phyloP scores from a whole-genome alignment of 768 basidiomycete genomes.

The Naganishia vishniacii region DNA sequence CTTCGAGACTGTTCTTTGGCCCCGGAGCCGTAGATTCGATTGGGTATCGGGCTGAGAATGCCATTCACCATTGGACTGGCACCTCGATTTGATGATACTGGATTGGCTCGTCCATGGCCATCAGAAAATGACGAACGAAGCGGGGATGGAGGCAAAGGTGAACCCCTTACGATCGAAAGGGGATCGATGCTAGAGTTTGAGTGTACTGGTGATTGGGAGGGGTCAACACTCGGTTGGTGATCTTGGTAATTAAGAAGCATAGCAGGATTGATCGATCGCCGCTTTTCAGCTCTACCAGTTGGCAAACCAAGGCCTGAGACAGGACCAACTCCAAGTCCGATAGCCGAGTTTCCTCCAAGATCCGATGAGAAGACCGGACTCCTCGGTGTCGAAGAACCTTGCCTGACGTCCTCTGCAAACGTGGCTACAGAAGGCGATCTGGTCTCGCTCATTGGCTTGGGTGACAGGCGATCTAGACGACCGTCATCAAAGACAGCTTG shows the following conservation, averaged over 20 bases:
- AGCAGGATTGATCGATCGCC: constrained; percentile 59
- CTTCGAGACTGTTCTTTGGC: not conserved
- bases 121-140: constrained; percentile 53
- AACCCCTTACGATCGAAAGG: constrained; percentile 32
- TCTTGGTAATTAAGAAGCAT: constrained; percentile 50
- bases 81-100: not conserved
- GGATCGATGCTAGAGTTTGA: constrained; percentile 30
- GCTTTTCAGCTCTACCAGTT: constrained; percentile 52
- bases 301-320: constrained; percentile 39
- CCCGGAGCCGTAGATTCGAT: constrained; percentile 3
- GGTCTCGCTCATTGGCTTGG: not conserved
- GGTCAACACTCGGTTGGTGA: not conserved
- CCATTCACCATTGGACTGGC: constrained; percentile 21
- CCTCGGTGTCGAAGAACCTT: not conserved
- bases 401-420: not conserved
- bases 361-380: not conserved
- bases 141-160: constrained; percentile 46
- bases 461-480: constrained; percentile 6
- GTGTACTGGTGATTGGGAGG: constrained; percentile 11
- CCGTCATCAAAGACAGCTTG: constrained; percentile 8
- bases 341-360: not conserved
- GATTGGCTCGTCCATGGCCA: constrained; percentile 8
- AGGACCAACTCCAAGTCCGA: constrained; percentile 44
- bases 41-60: constrained; percentile 10
- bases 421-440: constrained; percentile 1